Evolutionary conservation across 495 filamentous ascomycete species (phyloP).

Genomic region (Penicillium pulvis): DNA sequence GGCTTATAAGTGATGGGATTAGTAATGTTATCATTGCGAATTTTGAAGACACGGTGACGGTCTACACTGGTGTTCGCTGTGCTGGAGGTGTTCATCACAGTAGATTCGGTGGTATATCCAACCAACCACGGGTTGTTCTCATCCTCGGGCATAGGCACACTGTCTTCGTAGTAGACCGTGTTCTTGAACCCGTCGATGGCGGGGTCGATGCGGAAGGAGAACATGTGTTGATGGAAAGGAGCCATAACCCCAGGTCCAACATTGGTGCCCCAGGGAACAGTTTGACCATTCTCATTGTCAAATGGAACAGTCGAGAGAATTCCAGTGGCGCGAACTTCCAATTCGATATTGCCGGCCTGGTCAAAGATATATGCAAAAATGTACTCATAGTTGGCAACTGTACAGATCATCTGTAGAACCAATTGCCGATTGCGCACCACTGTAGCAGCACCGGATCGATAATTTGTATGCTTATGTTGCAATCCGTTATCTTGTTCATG

Average conservation of each 20-base stretch:
- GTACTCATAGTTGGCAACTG: constrained; percentile 82
- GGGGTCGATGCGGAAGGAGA: constrained; percentile 85
- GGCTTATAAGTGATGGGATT: constrained; percentile 77
- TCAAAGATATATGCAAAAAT: constrained; percentile 85
- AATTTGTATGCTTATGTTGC: constrained; percentile 70
- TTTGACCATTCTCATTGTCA: constrained; percentile 56
- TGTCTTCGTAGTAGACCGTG: constrained; percentile 70
- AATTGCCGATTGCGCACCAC: constrained; percentile 62
- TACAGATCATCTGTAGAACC: constrained; percentile 75
- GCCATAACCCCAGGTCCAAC: constrained; percentile 85
- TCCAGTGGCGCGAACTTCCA: constrained; percentile 84
- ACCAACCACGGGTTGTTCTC: constrained; percentile 78
- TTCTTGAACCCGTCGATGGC: constrained; percentile 75
- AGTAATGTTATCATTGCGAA: constrained; percentile 66
- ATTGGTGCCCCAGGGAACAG: constrained; percentile 77
- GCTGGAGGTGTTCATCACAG: constrained; percentile 59
- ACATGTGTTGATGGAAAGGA: constrained; percentile 84
- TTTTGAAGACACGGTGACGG: constrained; percentile 74
- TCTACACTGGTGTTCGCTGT: constrained; percentile 64
- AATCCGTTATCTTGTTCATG: constrained; percentile 70
- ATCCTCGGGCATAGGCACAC: constrained; percentile 69
- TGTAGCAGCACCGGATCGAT: constrained; percentile 60
- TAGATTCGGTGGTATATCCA: constrained; percentile 70
- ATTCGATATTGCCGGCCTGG: constrained; percentile 75
- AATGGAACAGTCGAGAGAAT: constrained; percentile 84